Conservation (phyloP, 192 early-diverging fungal genomes). For the Rhizophagus prolifer region DNA sequence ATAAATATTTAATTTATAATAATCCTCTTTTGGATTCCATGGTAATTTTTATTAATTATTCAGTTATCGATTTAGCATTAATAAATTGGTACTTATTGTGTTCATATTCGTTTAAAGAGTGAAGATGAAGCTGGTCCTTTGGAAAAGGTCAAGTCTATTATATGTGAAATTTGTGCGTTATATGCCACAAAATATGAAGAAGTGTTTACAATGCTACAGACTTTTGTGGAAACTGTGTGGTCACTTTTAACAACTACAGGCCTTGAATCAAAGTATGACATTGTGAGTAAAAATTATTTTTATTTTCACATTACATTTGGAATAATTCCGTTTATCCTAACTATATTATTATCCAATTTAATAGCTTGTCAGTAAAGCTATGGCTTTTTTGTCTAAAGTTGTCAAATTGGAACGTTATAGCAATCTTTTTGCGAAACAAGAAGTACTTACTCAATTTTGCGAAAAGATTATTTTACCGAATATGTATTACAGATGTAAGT, state of each 20-base stretch:
- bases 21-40: conserved; percentile 69
- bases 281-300: conserved; percentile 43
- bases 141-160: conserved; percentile 89
- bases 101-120: conserved; percentile 47
- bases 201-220: conserved; percentile 73
- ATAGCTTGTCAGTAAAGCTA: conserved; percentile 84
- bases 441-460: conserved; percentile 78
- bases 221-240: conserved; percentile 91
- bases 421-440: conserved; percentile 70
- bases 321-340: neutral
- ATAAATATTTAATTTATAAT: conserved; percentile 83
- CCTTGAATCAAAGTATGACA: conserved; percentile 75
- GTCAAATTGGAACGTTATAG: conserved; percentile 73
- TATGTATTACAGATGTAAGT: conserved; percentile 72
- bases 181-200: conserved; percentile 92
- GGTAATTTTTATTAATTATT: conserved; percentile 40
- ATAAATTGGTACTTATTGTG: neutral
- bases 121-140: conserved; percentile 82
- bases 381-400: conserved; percentile 86
- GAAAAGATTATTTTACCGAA: conserved; percentile 93
- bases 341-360: neutral
- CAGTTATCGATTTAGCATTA: neutral
- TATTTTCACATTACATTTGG: neutral
- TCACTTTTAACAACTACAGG: conserved; percentile 75
- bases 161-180: conserved; percentile 89